Evolutionary conservation across 495 filamentous ascomycete genomes (phyloP).

Genomic region (Cercophora newfieldiana): DNA sequence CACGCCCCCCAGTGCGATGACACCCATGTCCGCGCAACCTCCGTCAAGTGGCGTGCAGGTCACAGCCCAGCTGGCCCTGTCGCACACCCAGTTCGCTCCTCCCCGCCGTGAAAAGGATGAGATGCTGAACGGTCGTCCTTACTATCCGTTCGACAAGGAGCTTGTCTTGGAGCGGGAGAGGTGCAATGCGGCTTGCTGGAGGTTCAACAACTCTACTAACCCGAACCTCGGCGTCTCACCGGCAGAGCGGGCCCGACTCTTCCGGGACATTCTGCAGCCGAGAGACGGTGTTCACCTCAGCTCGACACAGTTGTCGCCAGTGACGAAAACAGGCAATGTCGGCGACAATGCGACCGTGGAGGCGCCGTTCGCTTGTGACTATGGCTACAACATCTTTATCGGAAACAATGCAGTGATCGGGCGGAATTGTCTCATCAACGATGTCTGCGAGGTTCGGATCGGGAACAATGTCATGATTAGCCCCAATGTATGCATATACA

Average conservation of each 20-base stretch:
- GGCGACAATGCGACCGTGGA: constrained; percentile 80
- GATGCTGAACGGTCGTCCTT: constrained; percentile 84
- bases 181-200: constrained; percentile 80
- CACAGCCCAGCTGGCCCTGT: constrained; percentile 60
- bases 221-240: constrained; percentile 72
- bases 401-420: constrained; percentile 86
- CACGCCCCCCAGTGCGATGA: constrained; percentile 37
- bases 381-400: constrained; percentile 90
- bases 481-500: constrained; percentile 84
- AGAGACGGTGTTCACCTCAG: constrained; percentile 50
- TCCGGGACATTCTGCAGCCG: constrained; percentile 68
- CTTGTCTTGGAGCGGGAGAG: constrained; percentile 83
- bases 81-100: constrained; percentile 50
- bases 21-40: constrained; percentile 32
- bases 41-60: constrained; percentile 47
- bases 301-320: constrained; percentile 47
- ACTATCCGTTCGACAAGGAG: constrained; percentile 73
- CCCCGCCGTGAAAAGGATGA: constrained; percentile 81
- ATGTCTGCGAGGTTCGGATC: constrained; percentile 70
- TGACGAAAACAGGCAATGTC: constrained; percentile 60
- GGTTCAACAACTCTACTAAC: constrained; percentile 88
- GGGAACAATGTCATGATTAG: constrained; percentile 81
- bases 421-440: constrained; percentile 82
- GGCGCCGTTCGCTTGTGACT: constrained; percentile 90
- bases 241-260: constrained; percentile 75